Base-by-base conservation (phyloP, 169 alveolate genomes). In the Eimeria necatrix region DNA sequence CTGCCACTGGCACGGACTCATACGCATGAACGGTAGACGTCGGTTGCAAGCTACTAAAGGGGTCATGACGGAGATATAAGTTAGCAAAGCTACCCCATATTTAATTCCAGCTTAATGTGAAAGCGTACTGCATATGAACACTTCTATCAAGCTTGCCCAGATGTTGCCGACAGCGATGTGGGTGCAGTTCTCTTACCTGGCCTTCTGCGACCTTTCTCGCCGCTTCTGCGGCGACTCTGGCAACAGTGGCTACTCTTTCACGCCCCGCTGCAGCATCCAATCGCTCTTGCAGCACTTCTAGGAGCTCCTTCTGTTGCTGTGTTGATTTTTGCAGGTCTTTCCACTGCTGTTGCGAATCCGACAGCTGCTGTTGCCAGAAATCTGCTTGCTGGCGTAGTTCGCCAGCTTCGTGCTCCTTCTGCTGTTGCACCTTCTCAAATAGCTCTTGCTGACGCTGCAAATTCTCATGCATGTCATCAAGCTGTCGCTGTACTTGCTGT, bases 191-290 rank as follows among this genome's bases (percentile, higher is more conserved):
- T 6, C 93, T 41, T 78, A 56, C 93, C 70, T 85, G 64, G 93
- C 61, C 49, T 51, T 56, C 61, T 60, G 93, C 93, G 24, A 3
- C 93, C 70, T 56, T 46, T 59, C 7, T 76, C 70, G 93, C 80
- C 24, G 60, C 80, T 60, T 85, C 93, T 12, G 93, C 93, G 24
- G 81, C 80, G 48, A 59, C 93, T 60, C 64, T 61, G 46, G 93
- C 80, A 22, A 78, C 80, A 41, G 46, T 20, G 56, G 93, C 80
- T 20, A 61, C 81, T 61, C 80, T 78, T 85, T 85, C 93, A 14
- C 93, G 80, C 80, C 59, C 81, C 12, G 59, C 18, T 46, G 80
- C 80, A 12, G 81, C 93, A 14, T 14, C 64, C 48, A 59, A 81
- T 26, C n/a, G 59, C 64, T 61, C 59, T 60, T 61, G 93, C 49